phyloP scores from a whole-genome alignment of 2,329 filamentous ascomycete genomes.

The Zymoseptoria passerinii region DNA sequence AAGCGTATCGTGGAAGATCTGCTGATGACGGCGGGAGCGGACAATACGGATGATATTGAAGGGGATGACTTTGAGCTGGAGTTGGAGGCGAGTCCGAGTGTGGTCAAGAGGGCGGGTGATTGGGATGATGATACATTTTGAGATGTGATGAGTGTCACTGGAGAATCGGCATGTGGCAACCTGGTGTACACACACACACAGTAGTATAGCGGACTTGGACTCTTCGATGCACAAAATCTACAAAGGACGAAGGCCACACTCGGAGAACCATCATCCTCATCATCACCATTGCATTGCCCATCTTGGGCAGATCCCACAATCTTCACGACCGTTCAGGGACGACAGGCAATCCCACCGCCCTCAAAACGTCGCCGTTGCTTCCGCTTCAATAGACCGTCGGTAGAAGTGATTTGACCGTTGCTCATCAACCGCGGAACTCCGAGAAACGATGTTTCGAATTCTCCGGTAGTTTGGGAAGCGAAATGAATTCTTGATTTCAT shows the following conservation, averaged over 20 bases:
- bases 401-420: neutral
- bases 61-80: slow-evolving; percentile 34
- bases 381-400: neutral
- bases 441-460: neutral
- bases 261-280: neutral
- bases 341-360: neutral
- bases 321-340: neutral
- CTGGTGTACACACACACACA: no score
- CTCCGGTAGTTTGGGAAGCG: neutral
- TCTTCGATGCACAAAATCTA: neutral
- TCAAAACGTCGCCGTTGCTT: neutral
- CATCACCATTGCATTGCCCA: neutral
- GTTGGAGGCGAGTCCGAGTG: slow-evolving; percentile 39
- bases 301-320: neutral
- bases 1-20: slow-evolving; percentile 74
- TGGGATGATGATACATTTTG: slow-evolving; percentile 44
- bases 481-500: neutral
- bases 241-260: neutral
- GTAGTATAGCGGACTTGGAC: neutral
- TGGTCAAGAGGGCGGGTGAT: slow-evolving; percentile 36
- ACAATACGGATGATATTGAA: slow-evolving; percentile 40
- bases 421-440: neutral
- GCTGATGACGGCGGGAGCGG: slow-evolving; percentile 62
- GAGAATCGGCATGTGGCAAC: no score
- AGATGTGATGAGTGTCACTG: no score